Base-by-base conservation (phyloP, 2,329 filamentous ascomycete genomes). In the Ceratocystis albifundus region DNA sequence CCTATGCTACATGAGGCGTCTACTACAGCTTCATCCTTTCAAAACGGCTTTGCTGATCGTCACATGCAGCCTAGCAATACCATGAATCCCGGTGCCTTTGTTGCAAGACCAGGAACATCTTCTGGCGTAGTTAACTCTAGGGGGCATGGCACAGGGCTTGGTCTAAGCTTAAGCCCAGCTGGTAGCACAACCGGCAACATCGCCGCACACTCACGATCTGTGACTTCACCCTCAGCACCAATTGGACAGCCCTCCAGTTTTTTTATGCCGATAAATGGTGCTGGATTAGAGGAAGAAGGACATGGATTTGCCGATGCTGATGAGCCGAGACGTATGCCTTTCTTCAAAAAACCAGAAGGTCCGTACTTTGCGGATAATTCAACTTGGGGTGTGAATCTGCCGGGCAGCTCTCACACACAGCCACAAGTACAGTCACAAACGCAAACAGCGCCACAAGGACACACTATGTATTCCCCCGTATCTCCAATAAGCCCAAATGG, bases 1-100 rank as follows among this genome's bases (percentile, higher is more conserved):
- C 93, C 93, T 0, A 95, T 96, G 64, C 77, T 96, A 4, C 88
- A 94, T 71, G 89, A 94, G 72, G 94, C 90, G 72, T 89, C 82
- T 10, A 93, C 86, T 69, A 87, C 88, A 46, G 88, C 84, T 63
- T 83, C 85, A 1, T 91, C 85, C 1, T 94, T 97, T 74, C 90
- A 96, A 71, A 95, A 92, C 71, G 90, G 90, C 3, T 93, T 96
- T 71, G 84, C 86, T 0, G 93, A 96, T 72, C 80, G 87, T 28
- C 81, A 85, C 0, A 81, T 84, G 3, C 76, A 83, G 15, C 79
- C 80, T 25, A 84, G 81, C 70, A 85, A 86, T 70, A 80, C 82
- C 2, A 85, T 87, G 84, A 85, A 80, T 65, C 84, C 85, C 0
- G 84, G 79, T 6, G 83, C 83, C 30, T 81, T 87, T 76, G 80